Percentiles rank a stretch among this genome's conserved stretches.
Conservation (phyloP, 257 asterid genomes). For the Petunia axillaris region DNA sequence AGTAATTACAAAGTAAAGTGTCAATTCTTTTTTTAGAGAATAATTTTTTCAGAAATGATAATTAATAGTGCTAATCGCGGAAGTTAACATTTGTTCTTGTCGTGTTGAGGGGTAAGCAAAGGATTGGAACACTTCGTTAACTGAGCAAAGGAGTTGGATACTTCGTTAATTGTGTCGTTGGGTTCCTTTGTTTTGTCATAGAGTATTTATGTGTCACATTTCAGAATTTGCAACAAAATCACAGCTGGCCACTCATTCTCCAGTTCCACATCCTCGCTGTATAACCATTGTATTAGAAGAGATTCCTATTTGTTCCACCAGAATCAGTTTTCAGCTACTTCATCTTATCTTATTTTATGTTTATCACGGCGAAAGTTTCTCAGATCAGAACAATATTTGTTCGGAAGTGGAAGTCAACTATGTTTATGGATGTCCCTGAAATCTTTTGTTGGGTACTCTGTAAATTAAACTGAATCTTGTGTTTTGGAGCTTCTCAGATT, state of each 20-base stretch:
- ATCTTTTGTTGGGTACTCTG: background rate
- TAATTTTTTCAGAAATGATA: background rate
- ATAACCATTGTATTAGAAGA: background rate
- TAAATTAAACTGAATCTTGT: background rate
- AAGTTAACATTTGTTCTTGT: background rate
- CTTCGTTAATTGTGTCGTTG: background rate
- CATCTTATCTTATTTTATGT: background rate
- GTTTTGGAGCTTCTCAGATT: background rate
- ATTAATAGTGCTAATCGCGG: background rate
- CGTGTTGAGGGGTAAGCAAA: background rate
- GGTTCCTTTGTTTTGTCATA: background rate
- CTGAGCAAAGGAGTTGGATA: background rate
- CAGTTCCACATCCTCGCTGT: background rate
- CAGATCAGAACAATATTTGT: background rate
- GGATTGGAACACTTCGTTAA: background rate
- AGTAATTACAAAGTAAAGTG: background rate
- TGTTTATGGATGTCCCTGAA: background rate
- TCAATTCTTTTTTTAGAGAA: background rate
- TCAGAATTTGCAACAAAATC: background rate
- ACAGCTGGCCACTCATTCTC: constrained; percentile 12
- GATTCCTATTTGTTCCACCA: background rate
- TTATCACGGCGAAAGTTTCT: background rate
- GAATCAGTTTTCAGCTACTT: constrained; percentile 3
- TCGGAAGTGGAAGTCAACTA: constrained; percentile 6
- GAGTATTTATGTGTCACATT: background rate